phyloP scores from a whole-genome alignment of 345 rosid genomes.

The Eucalyptus virginea region DNA sequence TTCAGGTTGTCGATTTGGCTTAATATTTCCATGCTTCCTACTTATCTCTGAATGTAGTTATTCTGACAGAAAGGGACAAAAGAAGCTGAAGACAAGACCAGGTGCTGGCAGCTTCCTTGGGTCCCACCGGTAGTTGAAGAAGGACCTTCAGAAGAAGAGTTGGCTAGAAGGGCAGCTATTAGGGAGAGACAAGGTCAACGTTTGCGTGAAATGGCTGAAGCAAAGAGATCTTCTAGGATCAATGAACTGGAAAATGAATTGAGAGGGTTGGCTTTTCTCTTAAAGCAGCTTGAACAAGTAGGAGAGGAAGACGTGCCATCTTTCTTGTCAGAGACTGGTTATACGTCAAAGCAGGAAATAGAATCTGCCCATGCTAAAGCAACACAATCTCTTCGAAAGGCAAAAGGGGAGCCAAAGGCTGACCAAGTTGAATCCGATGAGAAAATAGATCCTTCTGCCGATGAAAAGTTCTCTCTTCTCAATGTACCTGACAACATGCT shows the following conservation, averaged over 20 bases:
- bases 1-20: constrained; percentile 43
- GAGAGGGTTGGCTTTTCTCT: constrained; percentile 72
- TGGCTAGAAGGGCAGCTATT: constrained; percentile 91
- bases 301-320: constrained; percentile 45
- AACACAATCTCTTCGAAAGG: constrained; percentile 64
- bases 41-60: background rate
- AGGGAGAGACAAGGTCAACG: constrained; percentile 93
- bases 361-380: constrained; percentile 53
- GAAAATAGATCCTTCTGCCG: constrained; percentile 35
- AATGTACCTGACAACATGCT: constrained; percentile 67
- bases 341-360: constrained; percentile 72
- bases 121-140: constrained; percentile 79
- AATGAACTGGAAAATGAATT: constrained; percentile 76
- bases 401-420: constrained; percentile 71
- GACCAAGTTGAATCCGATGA: constrained; percentile 75
- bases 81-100: constrained; percentile 85
- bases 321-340: constrained; percentile 76
- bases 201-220: constrained; percentile 96
- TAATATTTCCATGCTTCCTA: background rate
- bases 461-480: constrained; percentile 68
- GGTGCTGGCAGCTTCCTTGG: constrained; percentile 97
- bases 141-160: constrained; percentile 95
- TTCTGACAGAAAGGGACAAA: constrained; percentile 63
- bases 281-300: constrained; percentile 74
- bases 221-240: constrained; percentile 77